Evolutionary conservation across 371 early-diverging fungal genomes (phyloP), one percentile per base, ranked within the genome.

Genomic region (Apophysomyces trapeziformis): DNA sequence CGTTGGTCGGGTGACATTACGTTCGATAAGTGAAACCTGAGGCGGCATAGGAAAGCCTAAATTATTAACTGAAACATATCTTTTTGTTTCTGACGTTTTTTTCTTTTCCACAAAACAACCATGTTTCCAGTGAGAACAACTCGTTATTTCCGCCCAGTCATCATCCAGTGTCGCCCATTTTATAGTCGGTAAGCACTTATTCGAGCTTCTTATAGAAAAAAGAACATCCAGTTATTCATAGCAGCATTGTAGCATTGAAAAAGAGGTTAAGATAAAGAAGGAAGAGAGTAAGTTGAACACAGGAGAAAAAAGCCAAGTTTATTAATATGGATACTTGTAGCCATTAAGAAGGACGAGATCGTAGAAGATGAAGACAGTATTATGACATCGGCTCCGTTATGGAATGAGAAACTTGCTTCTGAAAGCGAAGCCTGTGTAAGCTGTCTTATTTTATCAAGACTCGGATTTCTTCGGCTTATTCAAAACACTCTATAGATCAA

Each of bases 371-470:
- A 64, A 0, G 58, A 56, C n/a, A 41, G 64, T 13, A 16, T 69
- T n/a, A 69, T 69, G 69, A 57, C 69, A 12, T 61, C 65, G 6
- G 69, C 69, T 2, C 69, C 69, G n/a, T 37, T 47, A 13, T 69
- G 69, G 69, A 54, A 69, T 39, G 65, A 64, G 65, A 64, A 69
- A 18, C 13, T 59, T 8, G 69, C 69, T n/a, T 60, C 69, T 7
- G 69, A 69, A 11, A 69, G 69, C 32, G 69, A 69, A 61, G 37
- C 37, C 4, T 44, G 46, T 26, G 62, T 62, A 62, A 16, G 62
- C 21, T 39, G 14, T 61, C 39, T 16, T 47, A n/a, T 4, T 47
- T 47, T n/a, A 7, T 47, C 16, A 16, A 6, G 1, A 21, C 9
- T 50, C 21, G 21, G 7, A 21, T 21, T 18, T n/a, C 21, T 21